Evolutionary conservation across 495 filamentous ascomycete genomes (phyloP).

Genomic region (Bacidia gigantensis): DNA sequence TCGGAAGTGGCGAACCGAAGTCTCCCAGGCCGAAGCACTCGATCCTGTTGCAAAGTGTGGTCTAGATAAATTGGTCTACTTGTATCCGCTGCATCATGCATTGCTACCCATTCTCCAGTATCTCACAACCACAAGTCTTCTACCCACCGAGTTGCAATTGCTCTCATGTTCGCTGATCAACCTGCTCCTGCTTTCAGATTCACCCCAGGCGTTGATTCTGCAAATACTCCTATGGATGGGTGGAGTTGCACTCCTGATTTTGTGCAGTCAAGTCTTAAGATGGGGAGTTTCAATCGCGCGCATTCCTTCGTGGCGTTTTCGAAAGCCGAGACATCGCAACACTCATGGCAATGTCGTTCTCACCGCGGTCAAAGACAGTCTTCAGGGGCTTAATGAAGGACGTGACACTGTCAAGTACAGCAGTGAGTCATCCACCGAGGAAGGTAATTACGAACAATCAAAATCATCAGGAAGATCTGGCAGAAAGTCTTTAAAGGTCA

Average conservation of each 20-base stretch:
- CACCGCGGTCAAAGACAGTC: neutral
- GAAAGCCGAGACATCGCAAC: constrained; percentile 13
- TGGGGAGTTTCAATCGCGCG: constrained; percentile 79
- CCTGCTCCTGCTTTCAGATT: constrained; percentile 58
- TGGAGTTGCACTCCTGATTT: constrained; percentile 58
- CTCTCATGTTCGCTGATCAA: constrained; percentile 74
- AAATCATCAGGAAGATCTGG: neutral
- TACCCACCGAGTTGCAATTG: constrained; percentile 75
- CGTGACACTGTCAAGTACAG: neutral
- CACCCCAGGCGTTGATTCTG: constrained; percentile 74
- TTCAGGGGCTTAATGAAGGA: neutral
- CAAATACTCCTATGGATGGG: constrained; percentile 79
- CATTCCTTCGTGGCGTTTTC: constrained; percentile 84
- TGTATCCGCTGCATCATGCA: constrained; percentile 79
- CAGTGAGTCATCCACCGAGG: neutral
- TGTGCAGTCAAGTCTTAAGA: constrained; percentile 60
- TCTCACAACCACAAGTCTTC: constrained; percentile 74
- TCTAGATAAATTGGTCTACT: constrained; percentile 47
- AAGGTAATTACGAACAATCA: neutral
- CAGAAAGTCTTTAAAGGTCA: neutral
- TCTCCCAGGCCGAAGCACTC: neutral
- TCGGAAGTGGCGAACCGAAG: neutral
- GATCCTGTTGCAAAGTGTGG: constrained; percentile 14
- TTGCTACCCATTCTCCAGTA: constrained; percentile 60
- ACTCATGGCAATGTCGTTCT: neutral